Base-by-base conservation (phyloP, 1,139 yeast genomes). In the Debaryomycetaceae sp. region DNA sequence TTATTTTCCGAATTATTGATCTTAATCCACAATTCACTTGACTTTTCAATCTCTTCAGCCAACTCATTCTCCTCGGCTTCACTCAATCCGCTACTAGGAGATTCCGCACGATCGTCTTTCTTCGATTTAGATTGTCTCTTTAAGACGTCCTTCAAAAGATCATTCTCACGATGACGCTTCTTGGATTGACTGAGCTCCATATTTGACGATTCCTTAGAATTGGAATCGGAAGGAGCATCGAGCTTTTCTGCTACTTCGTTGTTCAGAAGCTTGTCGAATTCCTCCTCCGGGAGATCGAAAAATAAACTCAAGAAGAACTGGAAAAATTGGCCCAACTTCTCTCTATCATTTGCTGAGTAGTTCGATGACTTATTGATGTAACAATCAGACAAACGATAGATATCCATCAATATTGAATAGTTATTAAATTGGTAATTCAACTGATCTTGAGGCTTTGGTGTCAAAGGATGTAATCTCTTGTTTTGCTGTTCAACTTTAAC, bases 401-500 rank as follows among this genome's bases (percentile, higher is more conserved):
- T 80, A 65, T 95, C 99, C 62, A 75, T 76, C 41, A 95, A 69
- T 20, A 93, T 81, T 11, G 78, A 84, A 44, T 69, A 65, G 58
- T 93, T 97, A 7, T 70, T 66, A 55, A 91, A 82, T 35, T 68
- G 68, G 59, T 82, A 90, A 47, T 78, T 78, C 50, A 93, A 75
- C 64, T 93, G 97, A 47, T 86, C 85, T 60, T 84, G 85, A 7
- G 95, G 87, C 54, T 80, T 84, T 13, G 97, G 96, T 37, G 95
- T 85, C 56, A 89, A 76, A 40, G 97, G 96, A 59, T 87, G 91
- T 49, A 87, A 72, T 58, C 96, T 77, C 65, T 89, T 74, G 52
- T 74, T 74, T 44, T 77, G 79, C 63, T 93, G 98, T 59, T 93
- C 98, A 38, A 89, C 87, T 64, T 91, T 90, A 36, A 91, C 87